A percentile compares a stretch with the other conserved stretches of the same genome.
phyloP scores from a whole-genome alignment of 345 rosid species.

The Excoecaria agallocha region DNA sequence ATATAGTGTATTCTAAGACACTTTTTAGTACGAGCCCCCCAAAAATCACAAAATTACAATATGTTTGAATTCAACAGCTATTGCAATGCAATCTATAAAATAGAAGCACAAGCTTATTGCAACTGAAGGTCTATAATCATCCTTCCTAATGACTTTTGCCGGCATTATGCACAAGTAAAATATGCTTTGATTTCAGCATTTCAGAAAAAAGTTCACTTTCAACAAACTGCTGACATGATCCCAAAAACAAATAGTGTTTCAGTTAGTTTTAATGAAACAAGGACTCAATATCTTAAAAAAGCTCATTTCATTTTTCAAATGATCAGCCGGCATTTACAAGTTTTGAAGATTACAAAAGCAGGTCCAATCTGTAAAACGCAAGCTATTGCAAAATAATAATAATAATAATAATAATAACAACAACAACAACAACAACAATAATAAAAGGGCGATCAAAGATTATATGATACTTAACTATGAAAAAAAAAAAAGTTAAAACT shows the following conservation, averaged over 20 bases:
- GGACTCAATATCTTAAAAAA: not conserved
- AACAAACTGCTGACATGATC: not conserved
- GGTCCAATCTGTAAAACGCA: not conserved
- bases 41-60: too few species aligned
- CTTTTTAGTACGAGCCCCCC: too few species aligned
- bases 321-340: not conserved
- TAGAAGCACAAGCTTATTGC: too few species aligned
- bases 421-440: constrained; percentile 11
- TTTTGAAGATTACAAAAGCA: not conserved
- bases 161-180: not conserved
- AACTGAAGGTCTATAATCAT: too few species aligned
- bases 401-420: too few species aligned
- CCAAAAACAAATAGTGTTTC: not conserved
- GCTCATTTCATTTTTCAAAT: not conserved
- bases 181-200: not conserved
- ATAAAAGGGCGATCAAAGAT: not conserved
- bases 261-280: not conserved
- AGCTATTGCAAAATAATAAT: not conserved
- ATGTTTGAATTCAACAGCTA: too few species aligned
- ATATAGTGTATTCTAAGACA: too few species aligned
- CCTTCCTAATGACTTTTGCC: too few species aligned
- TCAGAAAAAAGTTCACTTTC: not conserved
- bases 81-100: too few species aligned
- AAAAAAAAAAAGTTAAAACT: constrained; percentile 12
- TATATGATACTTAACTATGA: constrained; percentile 3